phyloP scores from a whole-genome alignment of 2,329 filamentous ascomycete genomes.

The Blumeria graminis region DNA sequence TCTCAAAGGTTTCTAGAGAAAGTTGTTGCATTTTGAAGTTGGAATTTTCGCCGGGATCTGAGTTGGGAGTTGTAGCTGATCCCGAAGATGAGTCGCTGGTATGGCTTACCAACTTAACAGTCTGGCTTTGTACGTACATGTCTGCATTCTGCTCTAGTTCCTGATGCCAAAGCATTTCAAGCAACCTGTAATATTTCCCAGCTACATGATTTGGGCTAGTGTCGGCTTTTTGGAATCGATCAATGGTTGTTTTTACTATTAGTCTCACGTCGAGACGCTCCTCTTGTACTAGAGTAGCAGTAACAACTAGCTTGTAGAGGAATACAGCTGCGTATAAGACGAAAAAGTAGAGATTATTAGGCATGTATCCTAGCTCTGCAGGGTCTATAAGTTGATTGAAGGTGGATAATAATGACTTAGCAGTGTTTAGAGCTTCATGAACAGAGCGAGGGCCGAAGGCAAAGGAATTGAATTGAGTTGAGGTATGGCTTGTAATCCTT shows the following conservation, averaged over 20 bases:
- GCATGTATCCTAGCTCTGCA: conserved; percentile 36
- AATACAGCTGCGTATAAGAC: conserved; percentile 40
- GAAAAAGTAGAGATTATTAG: conserved; percentile 36
- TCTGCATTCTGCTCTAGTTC: conserved; percentile 3
- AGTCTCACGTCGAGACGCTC: conserved; percentile 24
- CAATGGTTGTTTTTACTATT: conserved; percentile 32
- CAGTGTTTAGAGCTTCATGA: conserved; percentile 39
- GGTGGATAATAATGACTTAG: conserved; percentile 33
- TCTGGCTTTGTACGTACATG: too few species aligned
- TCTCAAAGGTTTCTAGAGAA: too few species aligned
- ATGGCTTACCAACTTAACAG: too few species aligned
- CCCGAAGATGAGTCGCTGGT: too few species aligned
- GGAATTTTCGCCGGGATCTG: too few species aligned
- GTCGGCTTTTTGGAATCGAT: conserved; percentile 32
- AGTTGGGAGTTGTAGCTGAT: too few species aligned
- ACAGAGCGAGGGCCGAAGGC: conserved; percentile 41
- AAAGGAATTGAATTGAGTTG: conserved; percentile 20
- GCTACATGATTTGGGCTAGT: conserved; percentile 33
- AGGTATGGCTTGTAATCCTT: conserved; percentile 17
- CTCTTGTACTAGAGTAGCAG: conserved; percentile 20
- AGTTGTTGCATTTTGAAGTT: too few species aligned
- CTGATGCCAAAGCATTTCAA: conserved; percentile 34
- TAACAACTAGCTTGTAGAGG: conserved; percentile 26
- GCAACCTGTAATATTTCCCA: conserved; percentile 32
- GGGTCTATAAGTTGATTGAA: conserved; percentile 35